Evolutionary conservation across 2,329 filamentous ascomycete genomes (phyloP), one percentile per base, ranked within the genome.

Genomic region (Exophiala viscosa): DNA sequence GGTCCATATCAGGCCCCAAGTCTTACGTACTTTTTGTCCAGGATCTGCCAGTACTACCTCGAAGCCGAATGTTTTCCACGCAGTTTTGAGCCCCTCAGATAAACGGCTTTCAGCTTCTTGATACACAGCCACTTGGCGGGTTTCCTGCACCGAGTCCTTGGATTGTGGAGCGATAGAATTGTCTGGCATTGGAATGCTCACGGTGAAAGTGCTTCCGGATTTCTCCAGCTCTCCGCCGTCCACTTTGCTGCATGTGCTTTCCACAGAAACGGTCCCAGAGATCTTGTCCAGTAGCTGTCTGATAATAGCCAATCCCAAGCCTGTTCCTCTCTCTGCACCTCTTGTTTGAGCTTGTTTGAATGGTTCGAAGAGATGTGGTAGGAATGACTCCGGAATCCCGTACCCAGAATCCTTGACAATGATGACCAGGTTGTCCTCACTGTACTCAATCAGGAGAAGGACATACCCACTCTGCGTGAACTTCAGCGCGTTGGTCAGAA

Each of bases 321-420:
- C 65, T 5, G 65, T 66, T 8, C 58, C 65, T 53, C 63, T 51
- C 44, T 65, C 61, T 5, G 62, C 61, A 15, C 65, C 66, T 52
- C 64, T 48, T 10, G 61, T 64, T 41, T 67, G 61, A 33, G 66
- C 65, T 56, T 67, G 65, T 40, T 62, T 52, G 66, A 87, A 88
- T 1, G 85, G 80, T 59, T 84, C 84, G 71, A 88, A 88, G 0
- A 88, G 73, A 48, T 81, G 80, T 0, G 82, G 81, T 45, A 85
- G 67, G 62, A 87, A 88, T 5, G 80, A 80, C 46, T 54, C 48
- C 6, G 64, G 64, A 3, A 67, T 62, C 10, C 65, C 65, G 15
- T 49, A 51, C 3, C 65, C 65, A 10, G 65, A 64, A 50, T 67
- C 65, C 47, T 59, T 59, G 20, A 67, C 62, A 57, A 74, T 80